Percentiles rank a stretch among this genome's conserved stretches.
Conservation (phyloP, 2,329 filamentous ascomycete species). For the Plectosphaerella plurivora region DNA sequence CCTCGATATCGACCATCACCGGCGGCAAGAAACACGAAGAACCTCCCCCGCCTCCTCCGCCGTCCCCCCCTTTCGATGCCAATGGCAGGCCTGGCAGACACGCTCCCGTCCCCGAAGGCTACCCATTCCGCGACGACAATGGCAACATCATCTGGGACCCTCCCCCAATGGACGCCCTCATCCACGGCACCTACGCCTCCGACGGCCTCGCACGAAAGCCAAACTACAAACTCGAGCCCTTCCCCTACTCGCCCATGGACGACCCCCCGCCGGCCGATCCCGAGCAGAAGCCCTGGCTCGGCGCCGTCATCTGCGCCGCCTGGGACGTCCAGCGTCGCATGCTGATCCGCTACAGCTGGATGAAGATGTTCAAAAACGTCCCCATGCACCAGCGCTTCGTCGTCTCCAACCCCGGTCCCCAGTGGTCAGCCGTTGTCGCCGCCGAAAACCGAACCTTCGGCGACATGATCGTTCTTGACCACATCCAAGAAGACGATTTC, state of each 20-base stretch:
- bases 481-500: slow-evolving; percentile 21
- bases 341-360: slow-evolving; percentile 26
- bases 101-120: background rate
- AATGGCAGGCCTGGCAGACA: too few relatives aligned
- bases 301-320: slow-evolving; percentile 22
- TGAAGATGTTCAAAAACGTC: slow-evolving; percentile 20
- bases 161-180: slow-evolving; percentile 3
- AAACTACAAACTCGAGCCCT: slow-evolving; percentile 14
- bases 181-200: slow-evolving; percentile 6
- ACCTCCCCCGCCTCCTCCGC: too few relatives aligned
- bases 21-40: too few relatives aligned
- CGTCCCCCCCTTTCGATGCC: too few relatives aligned
- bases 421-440: slow-evolving; percentile 17
- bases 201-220: slow-evolving; percentile 3
- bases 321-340: slow-evolving; percentile 19
- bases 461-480: slow-evolving; percentile 27
- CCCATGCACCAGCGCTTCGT: slow-evolving; percentile 25
- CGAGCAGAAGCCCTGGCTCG: slow-evolving; percentile 17
- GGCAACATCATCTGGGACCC: background rate
- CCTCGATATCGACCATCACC: too few relatives aligned
- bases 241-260: slow-evolving; percentile 18
- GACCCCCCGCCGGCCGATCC: background rate
- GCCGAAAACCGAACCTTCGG: slow-evolving; percentile 25
- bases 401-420: slow-evolving; percentile 21
- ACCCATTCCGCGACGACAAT: background rate